Conservation (phyloP, 805 yeast species). For the Pichia sporocuriosa region DNA sequence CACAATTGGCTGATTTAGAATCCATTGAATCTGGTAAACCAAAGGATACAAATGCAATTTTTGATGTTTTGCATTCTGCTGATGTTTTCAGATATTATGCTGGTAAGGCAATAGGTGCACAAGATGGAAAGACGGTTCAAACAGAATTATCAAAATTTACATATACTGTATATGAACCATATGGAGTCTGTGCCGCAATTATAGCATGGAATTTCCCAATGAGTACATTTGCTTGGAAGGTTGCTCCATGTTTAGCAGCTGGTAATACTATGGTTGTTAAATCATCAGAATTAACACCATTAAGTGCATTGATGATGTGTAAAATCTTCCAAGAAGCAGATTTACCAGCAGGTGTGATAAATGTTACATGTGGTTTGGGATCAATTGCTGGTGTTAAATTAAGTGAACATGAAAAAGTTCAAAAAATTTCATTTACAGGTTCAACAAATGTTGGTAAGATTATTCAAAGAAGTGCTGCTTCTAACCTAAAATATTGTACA, state of each 20-base stretch:
- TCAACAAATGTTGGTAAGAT: conserved; percentile 68
- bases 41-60: conserved; percentile 42
- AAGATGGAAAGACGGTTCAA: conserved; percentile 54
- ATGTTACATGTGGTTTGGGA: conserved; percentile 59
- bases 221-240: conserved; percentile 62
- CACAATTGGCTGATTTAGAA: conserved; percentile 49
- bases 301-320: conserved; percentile 54
- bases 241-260: conserved; percentile 62
- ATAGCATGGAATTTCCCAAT: conserved; percentile 73
- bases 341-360: conserved; percentile 58
- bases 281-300: conserved; percentile 61
- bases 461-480: conserved; percentile 77
- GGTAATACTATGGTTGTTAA: conserved; percentile 60
- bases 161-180: conserved; percentile 61
- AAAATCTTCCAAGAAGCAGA: conserved; percentile 51
- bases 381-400: conserved; percentile 53
- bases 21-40: conserved; percentile 58
- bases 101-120: conserved; percentile 68
- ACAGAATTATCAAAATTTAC: conserved; percentile 49
- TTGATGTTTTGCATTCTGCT: conserved; percentile 53
- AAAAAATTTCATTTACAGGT: conserved; percentile 64
- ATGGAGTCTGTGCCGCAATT: conserved; percentile 65
- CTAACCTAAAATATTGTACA: conserved; percentile 83
- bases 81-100: conserved; percentile 59
- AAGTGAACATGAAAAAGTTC: conserved; percentile 49